Conservation (phyloP, 2,329 filamentous ascomycete species). For the Calonectria hawksworthii region DNA sequence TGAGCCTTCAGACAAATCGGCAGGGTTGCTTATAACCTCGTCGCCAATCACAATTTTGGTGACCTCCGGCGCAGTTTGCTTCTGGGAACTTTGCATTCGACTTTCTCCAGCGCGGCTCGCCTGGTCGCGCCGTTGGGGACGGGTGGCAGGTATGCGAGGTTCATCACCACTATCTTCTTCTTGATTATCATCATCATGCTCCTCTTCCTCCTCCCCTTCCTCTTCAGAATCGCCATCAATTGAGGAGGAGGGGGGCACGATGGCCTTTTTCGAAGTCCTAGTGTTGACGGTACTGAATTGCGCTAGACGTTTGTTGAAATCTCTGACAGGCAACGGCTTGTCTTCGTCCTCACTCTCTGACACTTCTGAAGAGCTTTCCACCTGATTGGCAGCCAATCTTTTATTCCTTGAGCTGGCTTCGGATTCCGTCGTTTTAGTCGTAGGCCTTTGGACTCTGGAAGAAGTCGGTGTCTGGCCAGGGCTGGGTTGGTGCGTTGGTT, state of each 20-base stretch:
- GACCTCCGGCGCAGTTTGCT: constrained; percentile 19
- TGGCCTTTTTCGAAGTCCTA: background rate
- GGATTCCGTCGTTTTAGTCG: background rate
- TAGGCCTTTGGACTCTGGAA: background rate
- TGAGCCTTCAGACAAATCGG: background rate
- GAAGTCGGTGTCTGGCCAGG: background rate
- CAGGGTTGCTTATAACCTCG: constrained; percentile 16
- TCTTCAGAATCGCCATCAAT: background rate
- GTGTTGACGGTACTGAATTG: constrained; percentile 35
- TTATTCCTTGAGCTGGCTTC: background rate
- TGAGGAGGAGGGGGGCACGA: background rate
- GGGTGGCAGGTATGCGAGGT: constrained; percentile 35
- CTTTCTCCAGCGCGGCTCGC: background rate
- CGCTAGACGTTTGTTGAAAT: constrained; percentile 54
- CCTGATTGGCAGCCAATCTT: background rate
- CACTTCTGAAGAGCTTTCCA: background rate
- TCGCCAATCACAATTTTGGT: constrained; percentile 42
- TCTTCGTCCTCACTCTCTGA: constrained; percentile 36
- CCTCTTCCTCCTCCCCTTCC: background rate
- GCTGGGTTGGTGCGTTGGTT: constrained; percentile 8
- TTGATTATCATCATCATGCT: constrained; percentile 20
- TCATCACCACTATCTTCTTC: constrained; percentile 19
- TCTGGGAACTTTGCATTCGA: constrained; percentile 16
- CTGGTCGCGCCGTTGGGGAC: constrained; percentile 26
- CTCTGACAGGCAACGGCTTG: constrained; percentile 47